These are phyloP conservation scores for Colletotrichum coccodes DNA, from an alignment of 2,329 filamentous ascomycete species.

Conservation along the genomic window DNA sequence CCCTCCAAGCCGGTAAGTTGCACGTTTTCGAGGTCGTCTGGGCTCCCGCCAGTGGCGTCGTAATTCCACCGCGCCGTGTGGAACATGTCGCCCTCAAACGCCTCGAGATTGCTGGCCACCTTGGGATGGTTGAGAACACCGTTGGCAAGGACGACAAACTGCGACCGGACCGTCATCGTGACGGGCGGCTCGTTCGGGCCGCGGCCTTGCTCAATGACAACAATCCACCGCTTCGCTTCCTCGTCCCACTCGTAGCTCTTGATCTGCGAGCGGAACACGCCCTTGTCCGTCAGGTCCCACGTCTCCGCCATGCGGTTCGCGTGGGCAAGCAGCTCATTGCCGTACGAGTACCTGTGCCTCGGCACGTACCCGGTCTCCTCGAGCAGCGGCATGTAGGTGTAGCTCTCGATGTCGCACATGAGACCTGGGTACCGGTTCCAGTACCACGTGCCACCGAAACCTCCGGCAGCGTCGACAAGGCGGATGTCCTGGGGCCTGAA, in stretches of 20 bases:
- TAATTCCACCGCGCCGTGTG: slow-evolving; percentile 61
- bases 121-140: slow-evolving; percentile 54
- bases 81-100: slow-evolving; percentile 53
- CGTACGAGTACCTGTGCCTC: slow-evolving; percentile 56
- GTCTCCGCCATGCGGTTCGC: slow-evolving; percentile 52
- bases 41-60: slow-evolving; percentile 51
- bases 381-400: slow-evolving; percentile 68
- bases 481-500: slow-evolving; percentile 47
- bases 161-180: slow-evolving; percentile 45
- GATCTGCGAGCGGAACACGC: slow-evolving; percentile 54
- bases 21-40: slow-evolving; percentile 48
- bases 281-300: slow-evolving; percentile 48
- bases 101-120: slow-evolving; percentile 52
- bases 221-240: slow-evolving; percentile 36
- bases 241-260: slow-evolving; percentile 59
- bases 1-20: slow-evolving; percentile 55
- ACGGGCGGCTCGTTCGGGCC: slow-evolving; percentile 38
- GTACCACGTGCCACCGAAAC: slow-evolving; percentile 62
- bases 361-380: slow-evolving; percentile 71
- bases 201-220: slow-evolving; percentile 37
- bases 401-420: slow-evolving; percentile 68
- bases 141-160: slow-evolving; percentile 51
- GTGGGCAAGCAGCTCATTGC: slow-evolving; percentile 54
- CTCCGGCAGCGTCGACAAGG: slow-evolving; percentile 53
- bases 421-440: slow-evolving; percentile 62